Evolutionary conservation across 2,329 filamentous ascomycete species (phyloP), one percentile per base, ranked within the genome.

Genomic region (Claviceps sp.): DNA sequence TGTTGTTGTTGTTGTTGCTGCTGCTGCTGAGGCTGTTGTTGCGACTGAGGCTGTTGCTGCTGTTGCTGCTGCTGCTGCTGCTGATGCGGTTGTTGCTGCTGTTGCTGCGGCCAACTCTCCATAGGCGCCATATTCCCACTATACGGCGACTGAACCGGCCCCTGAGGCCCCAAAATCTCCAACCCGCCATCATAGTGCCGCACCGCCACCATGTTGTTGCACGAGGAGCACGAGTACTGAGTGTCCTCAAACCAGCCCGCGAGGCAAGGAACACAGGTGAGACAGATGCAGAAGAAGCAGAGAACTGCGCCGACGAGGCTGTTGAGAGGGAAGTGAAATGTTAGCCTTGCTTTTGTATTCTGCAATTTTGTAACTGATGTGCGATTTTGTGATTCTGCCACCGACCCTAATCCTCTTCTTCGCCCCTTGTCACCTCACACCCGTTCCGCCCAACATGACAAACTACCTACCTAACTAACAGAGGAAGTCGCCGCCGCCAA

Each of bases 181-280:
- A 64, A 44, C 2, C 50, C 49, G 0, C 58, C 58, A 17, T 59
- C 57, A 41, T 61, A 53, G 2, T 51, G 48, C 26, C 58, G 52
- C 26, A 51, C 42, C 22, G 65, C 65, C 4, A 68, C 59, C 53
- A 59, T 57, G 48, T 61, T 61, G 42, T 59, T 56, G 59, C 65
- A 68, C 22, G 52, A 39, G 8, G 56, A 55, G 59, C 65, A 68
- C 45, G 51, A 59, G 55, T 61, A 64, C 52, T 62, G 50, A 6
- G 54, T 59, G 34, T 64, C 57, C 54, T 67, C 64, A 50, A 62
- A 67, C 65, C 64, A 66, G 38, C 58, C 55, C 3, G 61, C 62
- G 14, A 63, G 50, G 52, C 64, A 66, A 6, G 64, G 64, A 14
- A 68, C 50, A 50, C 62, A 65, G 10, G 64, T 54, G 5, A 65